Conservation (phyloP, 768 basidiomycete species). For the Russula virescens region DNA sequence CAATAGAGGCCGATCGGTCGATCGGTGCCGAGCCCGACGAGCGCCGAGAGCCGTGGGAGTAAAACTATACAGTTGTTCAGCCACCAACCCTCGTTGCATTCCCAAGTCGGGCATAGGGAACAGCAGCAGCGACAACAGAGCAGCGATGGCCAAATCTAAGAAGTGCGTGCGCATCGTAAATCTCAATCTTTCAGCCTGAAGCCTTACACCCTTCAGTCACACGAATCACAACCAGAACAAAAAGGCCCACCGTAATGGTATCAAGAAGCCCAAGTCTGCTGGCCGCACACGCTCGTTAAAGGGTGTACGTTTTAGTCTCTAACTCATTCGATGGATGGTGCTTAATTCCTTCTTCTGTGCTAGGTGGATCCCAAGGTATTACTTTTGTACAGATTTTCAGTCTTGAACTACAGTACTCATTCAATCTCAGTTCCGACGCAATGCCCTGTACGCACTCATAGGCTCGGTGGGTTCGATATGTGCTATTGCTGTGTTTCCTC, state of each 20-base stretch:
- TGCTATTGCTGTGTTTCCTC: not conserved
- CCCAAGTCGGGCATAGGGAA: not conserved
- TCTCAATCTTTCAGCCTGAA: constrained; percentile 15
- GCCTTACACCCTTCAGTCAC: constrained; percentile 44
- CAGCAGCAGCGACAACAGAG: constrained; percentile 25
- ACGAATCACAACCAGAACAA: constrained; percentile 95
- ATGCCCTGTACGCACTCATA: constrained; percentile 61
- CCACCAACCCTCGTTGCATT: constrained; percentile 16
- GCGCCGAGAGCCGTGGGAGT: not conserved
- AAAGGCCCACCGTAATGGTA: constrained; percentile 98
- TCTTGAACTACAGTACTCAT: not conserved
- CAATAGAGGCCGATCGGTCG: not conserved
- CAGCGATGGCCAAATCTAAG: constrained; percentile 94
- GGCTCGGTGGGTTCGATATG: constrained; percentile 59
- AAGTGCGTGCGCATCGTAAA: constrained; percentile 51
- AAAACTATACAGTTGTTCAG: constrained; percentile 31
- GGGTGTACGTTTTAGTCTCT: constrained; percentile 85
- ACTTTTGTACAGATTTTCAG: constrained; percentile 3
- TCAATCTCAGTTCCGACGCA: constrained; percentile 69
- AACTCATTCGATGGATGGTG: constrained; percentile 30
- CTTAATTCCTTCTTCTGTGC: constrained; percentile 12
- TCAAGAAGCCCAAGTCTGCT: constrained; percentile 67
- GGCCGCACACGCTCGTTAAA: constrained; percentile 74
- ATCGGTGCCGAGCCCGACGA: constrained; percentile 12
- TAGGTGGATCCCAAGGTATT: constrained; percentile 78